Evolutionary conservation across 805 yeast genomes (phyloP).

Genomic region (Yarrowia alimentaria): DNA sequence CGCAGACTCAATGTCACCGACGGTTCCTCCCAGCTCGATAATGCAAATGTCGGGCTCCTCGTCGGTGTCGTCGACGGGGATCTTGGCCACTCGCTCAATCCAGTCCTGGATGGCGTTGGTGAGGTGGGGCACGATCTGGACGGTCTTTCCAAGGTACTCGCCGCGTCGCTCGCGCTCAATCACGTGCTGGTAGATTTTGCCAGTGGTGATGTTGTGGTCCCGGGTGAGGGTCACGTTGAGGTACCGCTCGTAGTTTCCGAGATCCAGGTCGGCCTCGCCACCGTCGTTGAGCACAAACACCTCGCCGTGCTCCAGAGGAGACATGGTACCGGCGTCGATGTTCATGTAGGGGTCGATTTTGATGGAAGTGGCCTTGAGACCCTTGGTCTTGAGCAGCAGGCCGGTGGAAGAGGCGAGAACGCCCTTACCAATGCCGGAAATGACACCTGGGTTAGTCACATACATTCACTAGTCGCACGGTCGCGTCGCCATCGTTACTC

Average conservation of each 20-base stretch:
- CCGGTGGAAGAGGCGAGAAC: conserved; percentile 97
- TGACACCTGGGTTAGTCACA: conserved; percentile 57
- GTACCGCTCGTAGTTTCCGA: conserved; percentile 97
- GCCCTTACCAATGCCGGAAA: conserved; percentile 99
- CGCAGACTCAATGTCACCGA: conserved; percentile 98
- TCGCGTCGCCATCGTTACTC: conserved; percentile 28
- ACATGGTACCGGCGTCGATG: conserved; percentile 99
- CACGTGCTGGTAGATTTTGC: conserved; percentile 91
- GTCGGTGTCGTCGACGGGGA: conserved; percentile 89
- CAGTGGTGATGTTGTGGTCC: conserved; percentile 97
- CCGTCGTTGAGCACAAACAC: conserved; percentile 98
- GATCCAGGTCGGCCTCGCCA: conserved; percentile 97
- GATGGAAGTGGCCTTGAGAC: conserved; percentile 92
- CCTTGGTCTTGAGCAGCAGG: conserved; percentile 85
- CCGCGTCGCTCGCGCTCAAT: conserved; percentile 94
- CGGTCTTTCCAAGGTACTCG: conserved; percentile 98
- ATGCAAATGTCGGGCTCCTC: conserved; percentile 94
- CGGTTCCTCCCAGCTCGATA: conserved; percentile 98
- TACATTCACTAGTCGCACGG: no score
- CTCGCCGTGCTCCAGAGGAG: conserved; percentile 98
- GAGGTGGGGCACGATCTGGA: conserved; percentile 97
- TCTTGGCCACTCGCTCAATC: conserved; percentile 88
- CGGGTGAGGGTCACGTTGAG: conserved; percentile 87
- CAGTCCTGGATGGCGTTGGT: conserved; percentile 98
- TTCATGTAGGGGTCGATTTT: conserved; percentile 99